Evolutionary conservation across 176 grass and related monocot species (phyloP).

Genomic region (Zoysia japonica): DNA sequence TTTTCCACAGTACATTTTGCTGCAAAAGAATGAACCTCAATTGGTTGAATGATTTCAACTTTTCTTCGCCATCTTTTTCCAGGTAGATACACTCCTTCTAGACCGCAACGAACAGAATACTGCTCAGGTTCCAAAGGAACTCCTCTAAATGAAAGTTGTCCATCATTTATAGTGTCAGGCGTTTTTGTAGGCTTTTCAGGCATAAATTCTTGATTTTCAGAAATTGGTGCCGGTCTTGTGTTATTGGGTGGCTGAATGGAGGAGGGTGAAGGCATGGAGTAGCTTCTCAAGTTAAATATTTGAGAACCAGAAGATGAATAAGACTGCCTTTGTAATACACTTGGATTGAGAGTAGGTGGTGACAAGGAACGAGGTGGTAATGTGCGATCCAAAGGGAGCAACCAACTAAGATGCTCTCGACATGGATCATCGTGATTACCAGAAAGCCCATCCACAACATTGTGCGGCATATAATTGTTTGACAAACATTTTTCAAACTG

Average conservation of each 20-base stretch:
- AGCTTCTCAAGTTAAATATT: conserved; percentile 92
- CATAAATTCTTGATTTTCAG: conserved; percentile 79
- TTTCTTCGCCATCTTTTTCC: conserved; percentile 83
- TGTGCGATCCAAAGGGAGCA: conserved; percentile 86
- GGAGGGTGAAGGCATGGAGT: conserved; percentile 84
- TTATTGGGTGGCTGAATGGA: conserved; percentile 49
- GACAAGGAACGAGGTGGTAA: conserved; percentile 68
- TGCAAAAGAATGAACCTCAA: conserved; percentile 88
- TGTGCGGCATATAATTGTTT: conserved; percentile 45
- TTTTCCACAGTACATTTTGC: conserved; percentile 83
- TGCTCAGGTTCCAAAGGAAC: conserved; percentile 89
- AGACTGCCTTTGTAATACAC: conserved; percentile 71
- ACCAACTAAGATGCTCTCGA: conserved; percentile 80
- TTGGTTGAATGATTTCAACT: conserved; percentile 90
- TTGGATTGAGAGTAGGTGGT: conserved; percentile 73
- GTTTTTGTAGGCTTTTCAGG: conserved; percentile 65
- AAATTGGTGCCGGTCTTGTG: conserved; percentile 53
- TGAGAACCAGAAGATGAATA: conserved; percentile 73
- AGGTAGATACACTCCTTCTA: conserved; percentile 98
- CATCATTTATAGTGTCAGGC: conserved; percentile 67
- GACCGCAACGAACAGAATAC: conserved; percentile 80
- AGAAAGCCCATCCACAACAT: conserved; percentile 40
- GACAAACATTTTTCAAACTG: conserved; percentile 86
- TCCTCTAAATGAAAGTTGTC: conserved; percentile 90
- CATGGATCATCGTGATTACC: conserved; percentile 67